These are phyloP conservation scores for Eutypa lata DNA, from an alignment of 2,329 filamentous ascomycete species.

Conservation along the genomic window DNA sequence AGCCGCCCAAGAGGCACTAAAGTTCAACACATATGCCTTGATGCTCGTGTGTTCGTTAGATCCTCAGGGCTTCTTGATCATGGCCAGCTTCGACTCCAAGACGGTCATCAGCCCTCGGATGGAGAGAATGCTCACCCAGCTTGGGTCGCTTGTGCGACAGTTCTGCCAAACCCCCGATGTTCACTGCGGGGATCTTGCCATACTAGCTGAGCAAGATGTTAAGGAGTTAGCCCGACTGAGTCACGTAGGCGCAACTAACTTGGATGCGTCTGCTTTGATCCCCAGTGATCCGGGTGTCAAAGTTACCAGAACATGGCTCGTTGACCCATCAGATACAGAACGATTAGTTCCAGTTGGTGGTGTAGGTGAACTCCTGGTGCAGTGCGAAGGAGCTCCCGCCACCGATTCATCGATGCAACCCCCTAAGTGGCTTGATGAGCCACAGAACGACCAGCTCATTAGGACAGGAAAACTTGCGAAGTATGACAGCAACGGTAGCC, in stretches of 20 bases:
- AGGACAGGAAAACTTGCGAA: constrained; percentile 39
- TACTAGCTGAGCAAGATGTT: constrained; percentile 33
- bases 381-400: constrained; percentile 23
- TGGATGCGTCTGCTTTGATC: constrained; percentile 15
- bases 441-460: constrained; percentile 28
- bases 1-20: constrained; percentile 57
- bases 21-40: constrained; percentile 58
- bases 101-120: constrained; percentile 50
- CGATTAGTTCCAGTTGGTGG: constrained; percentile 37
- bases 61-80: constrained; percentile 52
- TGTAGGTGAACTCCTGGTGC: constrained; percentile 43
- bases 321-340: constrained; percentile 32
- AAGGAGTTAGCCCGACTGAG: constrained; percentile 29
- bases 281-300: constrained; percentile 21
- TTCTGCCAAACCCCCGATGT: constrained; percentile 39
- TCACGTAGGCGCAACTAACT: constrained; percentile 14
- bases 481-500: constrained; percentile 27
- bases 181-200: constrained; percentile 31
- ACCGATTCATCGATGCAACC: constrained; percentile 21
- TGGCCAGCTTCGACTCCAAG: constrained; percentile 64
- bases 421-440: constrained; percentile 27
- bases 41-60: constrained; percentile 64
- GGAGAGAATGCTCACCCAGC: constrained; percentile 49
- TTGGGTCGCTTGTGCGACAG: constrained; percentile 47
- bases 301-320: constrained; percentile 35